Percentiles rank a stretch among this genome's conserved stretches.
phyloP scores from a whole-genome alignment of 202 grass and related monocot species.

The Setaria italica region DNA sequence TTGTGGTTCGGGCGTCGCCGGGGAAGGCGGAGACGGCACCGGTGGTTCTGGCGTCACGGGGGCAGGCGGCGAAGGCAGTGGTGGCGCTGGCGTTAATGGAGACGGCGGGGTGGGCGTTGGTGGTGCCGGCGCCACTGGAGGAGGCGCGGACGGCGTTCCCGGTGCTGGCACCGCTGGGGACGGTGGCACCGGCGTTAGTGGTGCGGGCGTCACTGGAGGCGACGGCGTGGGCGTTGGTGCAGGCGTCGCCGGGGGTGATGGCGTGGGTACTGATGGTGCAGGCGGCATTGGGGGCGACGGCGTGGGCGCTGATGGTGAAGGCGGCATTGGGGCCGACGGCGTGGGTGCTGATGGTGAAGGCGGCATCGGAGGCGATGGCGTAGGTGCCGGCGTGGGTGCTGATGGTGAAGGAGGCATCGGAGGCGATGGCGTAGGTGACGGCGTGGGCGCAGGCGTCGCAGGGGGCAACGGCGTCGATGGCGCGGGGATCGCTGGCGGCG shows the following conservation, averaged over 20 bases:
- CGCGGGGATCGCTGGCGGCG: neutral
- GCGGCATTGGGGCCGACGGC: neutral
- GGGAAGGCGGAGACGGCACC: neutral
- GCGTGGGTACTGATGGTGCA: neutral
- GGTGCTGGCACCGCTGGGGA: neutral
- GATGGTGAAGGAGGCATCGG: neutral
- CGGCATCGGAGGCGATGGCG: neutral
- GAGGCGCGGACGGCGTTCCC: neutral
- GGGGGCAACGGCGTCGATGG: neutral
- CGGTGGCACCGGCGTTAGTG: neutral
- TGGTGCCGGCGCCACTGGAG: neutral
- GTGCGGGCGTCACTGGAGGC: neutral
- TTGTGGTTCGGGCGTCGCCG: neutral
- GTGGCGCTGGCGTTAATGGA: neutral
- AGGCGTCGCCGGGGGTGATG: neutral
- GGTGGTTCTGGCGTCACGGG: conserved; percentile 15
- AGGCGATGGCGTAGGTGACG: neutral
- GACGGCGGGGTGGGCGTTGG: neutral
- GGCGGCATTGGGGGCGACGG: neutral
- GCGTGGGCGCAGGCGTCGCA: neutral
- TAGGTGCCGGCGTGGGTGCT: neutral
- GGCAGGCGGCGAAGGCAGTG: neutral
- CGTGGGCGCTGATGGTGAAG: neutral
- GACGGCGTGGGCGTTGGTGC: conserved; percentile 1
- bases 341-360: neutral